Conservation (phyloP, 2,329 filamentous ascomycete genomes). For the Colletotrichum sp. region DNA sequence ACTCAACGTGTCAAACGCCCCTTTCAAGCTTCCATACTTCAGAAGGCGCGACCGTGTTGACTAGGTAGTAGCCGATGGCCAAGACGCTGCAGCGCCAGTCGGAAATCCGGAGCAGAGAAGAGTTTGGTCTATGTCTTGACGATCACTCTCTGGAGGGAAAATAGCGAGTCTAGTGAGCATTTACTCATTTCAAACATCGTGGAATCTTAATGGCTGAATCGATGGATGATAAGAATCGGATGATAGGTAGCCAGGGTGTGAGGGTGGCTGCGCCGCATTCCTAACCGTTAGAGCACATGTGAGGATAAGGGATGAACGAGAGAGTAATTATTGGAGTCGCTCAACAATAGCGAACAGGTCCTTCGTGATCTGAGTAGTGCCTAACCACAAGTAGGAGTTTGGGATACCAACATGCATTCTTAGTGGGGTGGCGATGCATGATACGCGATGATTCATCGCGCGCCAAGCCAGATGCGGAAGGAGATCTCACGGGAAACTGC, state of each 20-base stretch:
- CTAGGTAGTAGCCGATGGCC: neutral
- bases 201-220: neutral
- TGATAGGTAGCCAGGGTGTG: neutral
- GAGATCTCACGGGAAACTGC: neutral
- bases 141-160: neutral
- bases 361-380: neutral
- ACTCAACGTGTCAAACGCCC: neutral
- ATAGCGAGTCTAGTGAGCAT: neutral
- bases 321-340: neutral
- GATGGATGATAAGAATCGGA: neutral
- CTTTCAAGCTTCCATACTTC: neutral
- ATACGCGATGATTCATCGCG: neutral
- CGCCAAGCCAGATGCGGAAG: neutral
- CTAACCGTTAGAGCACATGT: neutral
- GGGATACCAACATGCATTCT: neutral
- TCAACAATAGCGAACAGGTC: neutral
- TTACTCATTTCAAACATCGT: neutral
- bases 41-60: neutral
- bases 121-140: neutral
- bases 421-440: neutral
- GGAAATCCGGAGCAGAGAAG: neutral
- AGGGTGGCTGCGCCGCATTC: neutral
- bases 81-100: neutral
- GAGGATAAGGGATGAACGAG: neutral
- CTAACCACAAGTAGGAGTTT: neutral